These are phyloP conservation scores for Phytopythium delawarense DNA, from an alignment of 352 stramenopile species.

Conservation along the genomic window DNA sequence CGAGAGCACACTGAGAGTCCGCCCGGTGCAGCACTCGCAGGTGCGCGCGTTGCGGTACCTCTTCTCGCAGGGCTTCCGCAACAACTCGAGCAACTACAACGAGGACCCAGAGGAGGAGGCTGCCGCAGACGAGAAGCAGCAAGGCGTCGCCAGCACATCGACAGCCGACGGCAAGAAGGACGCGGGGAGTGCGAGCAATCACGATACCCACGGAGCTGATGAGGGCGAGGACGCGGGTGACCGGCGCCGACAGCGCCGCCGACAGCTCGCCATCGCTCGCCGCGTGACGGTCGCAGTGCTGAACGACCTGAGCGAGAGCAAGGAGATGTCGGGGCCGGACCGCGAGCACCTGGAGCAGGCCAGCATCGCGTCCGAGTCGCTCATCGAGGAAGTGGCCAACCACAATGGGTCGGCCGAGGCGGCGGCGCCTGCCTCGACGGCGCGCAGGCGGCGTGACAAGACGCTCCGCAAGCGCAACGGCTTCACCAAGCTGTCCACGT, in stretches of 20 bases:
- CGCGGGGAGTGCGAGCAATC: constrained; percentile 7
- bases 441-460: constrained; percentile 33
- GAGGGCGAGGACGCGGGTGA: not conserved
- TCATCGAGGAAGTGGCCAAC: constrained; percentile 16
- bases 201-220: not conserved
- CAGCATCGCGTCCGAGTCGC: constrained; percentile 22
- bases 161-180: constrained; percentile 6
- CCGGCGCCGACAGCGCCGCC: not conserved
- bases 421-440: not conserved
- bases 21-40: constrained; percentile 50
- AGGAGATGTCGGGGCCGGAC: constrained; percentile 31
- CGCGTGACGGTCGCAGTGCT: constrained; percentile 50
- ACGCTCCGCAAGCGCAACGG: constrained; percentile 38
- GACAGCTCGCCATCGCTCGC: constrained; percentile 13
- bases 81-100: constrained; percentile 25
- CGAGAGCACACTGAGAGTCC: constrained; percentile 68
- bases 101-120: not conserved
- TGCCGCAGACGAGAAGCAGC: not conserved
- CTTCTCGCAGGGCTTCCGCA: constrained; percentile 53
- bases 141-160: not conserved
- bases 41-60: constrained; percentile 60
- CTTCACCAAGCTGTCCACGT: constrained; percentile 29
- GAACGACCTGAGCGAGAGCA: constrained; percentile 34
- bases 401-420: constrained; percentile 4
- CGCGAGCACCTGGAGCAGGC: constrained; percentile 37